phyloP scores from a whole-genome alignment of 495 filamentous ascomycete genomes.

The Friedmanniomyces endolithicus region DNA sequence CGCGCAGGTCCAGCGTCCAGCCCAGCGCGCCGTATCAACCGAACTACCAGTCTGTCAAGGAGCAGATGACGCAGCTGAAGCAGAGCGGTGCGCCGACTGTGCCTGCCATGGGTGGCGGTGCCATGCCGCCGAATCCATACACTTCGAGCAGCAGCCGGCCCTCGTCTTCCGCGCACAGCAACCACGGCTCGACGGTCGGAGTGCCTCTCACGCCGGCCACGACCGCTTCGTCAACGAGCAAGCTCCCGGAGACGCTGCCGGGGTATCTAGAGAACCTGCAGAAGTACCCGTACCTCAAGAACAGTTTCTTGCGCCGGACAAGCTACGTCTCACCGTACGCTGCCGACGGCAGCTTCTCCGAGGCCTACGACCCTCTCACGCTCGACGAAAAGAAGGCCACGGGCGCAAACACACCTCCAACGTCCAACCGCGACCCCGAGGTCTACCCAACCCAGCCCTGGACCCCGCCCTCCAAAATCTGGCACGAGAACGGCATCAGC shows the following conservation, averaged over 20 bases:
- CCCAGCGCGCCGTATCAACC: background rate
- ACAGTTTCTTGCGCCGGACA: slow-evolving; percentile 27
- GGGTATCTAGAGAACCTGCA: slow-evolving; percentile 27
- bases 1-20: background rate
- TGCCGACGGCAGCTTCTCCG: slow-evolving; percentile 23
- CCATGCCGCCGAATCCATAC: slow-evolving; percentile 17
- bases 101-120: slow-evolving; percentile 10
- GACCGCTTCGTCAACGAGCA: slow-evolving; percentile 4
- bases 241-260: slow-evolving; percentile 5
- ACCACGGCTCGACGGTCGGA: slow-evolving; percentile 7
- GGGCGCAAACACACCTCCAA: slow-evolving; percentile 8
- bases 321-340: slow-evolving; percentile 29
- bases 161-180: slow-evolving; percentile 10
- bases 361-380: slow-evolving; percentile 21
- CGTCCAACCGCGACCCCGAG: background rate
- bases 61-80: slow-evolving; percentile 10
- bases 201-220: slow-evolving; percentile 18
- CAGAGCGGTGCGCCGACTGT: slow-evolving; percentile 19
- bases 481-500: background rate
- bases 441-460: slow-evolving; percentile 9
- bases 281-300: slow-evolving; percentile 30
- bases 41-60: slow-evolving; percentile 8
- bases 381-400: background rate
- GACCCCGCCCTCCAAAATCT: slow-evolving; percentile 20
- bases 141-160: slow-evolving; percentile 13